Percentiles rank a stretch among this genome's conserved stretches.
Evolutionary conservation across 495 filamentous ascomycete genomes (phyloP).

Genomic region (Halenospora varia): DNA sequence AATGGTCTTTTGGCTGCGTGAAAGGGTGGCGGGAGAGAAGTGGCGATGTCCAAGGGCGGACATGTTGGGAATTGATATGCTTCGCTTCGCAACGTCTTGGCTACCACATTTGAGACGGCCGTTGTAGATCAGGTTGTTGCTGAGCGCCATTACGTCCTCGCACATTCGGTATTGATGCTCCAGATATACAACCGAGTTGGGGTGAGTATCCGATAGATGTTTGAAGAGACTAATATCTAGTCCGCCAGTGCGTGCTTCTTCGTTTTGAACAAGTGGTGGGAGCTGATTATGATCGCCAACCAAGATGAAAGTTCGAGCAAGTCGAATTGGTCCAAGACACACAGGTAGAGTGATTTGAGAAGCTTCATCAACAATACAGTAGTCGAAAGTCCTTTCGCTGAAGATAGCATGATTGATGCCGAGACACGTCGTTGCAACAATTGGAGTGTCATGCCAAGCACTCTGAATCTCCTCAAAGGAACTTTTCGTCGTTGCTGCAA

Average conservation of each 20-base stretch:
- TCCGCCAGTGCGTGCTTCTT: slow-evolving; percentile 78
- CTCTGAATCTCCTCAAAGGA: slow-evolving; percentile 79
- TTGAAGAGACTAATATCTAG: slow-evolving; percentile 94
- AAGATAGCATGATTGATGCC: slow-evolving; percentile 88
- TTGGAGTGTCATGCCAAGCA: slow-evolving; percentile 74
- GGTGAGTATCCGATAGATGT: slow-evolving; percentile 82
- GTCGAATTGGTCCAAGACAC: slow-evolving; percentile 87
- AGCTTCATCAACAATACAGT: slow-evolving; percentile 97
- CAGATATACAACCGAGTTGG: slow-evolving; percentile 79
- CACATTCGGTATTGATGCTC: slow-evolving; percentile 99
- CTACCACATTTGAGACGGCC: slow-evolving; percentile 88
- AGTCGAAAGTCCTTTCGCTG: slow-evolving; percentile 86
- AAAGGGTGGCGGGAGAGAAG: slow-evolving; percentile 40
- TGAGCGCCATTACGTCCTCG: slow-evolving; percentile 89
- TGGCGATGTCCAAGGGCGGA: slow-evolving; percentile 54
- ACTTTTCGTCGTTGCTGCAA: slow-evolving; percentile 64
- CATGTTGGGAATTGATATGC: slow-evolving; percentile 56
- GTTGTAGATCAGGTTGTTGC: slow-evolving; percentile 88
- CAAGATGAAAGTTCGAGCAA: slow-evolving; percentile 89
- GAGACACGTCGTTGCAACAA: slow-evolving; percentile 93
- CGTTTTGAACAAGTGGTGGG: slow-evolving; percentile 90
- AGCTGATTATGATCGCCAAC: slow-evolving; percentile 97
- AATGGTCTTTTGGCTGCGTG: slow-evolving; percentile 32
- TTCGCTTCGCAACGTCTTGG: slow-evolving; percentile 61
- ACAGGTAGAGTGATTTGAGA: slow-evolving; percentile 96